Evolutionary conservation across 805 yeast genomes (phyloP).

Genomic region (Candida arabinofermentans): DNA sequence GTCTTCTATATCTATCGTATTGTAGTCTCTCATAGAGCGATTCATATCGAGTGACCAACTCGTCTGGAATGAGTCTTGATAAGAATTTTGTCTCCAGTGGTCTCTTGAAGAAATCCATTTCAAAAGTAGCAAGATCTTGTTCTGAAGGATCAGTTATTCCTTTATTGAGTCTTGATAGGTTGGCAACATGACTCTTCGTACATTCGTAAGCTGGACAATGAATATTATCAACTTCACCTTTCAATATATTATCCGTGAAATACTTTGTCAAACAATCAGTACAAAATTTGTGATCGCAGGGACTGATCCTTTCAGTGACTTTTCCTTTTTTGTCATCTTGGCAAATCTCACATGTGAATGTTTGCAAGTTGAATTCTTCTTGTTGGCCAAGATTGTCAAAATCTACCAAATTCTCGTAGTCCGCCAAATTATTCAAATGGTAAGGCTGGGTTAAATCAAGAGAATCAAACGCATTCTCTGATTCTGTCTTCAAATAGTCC

Average conservation of each 20-base stretch:
- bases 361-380: constrained; percentile 30
- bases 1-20: constrained; percentile 39
- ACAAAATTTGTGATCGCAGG: constrained; percentile 51
- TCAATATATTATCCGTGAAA: constrained; percentile 36
- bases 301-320: constrained; percentile 32
- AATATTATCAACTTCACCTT: constrained; percentile 47
- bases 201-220: constrained; percentile 59
- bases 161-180: constrained; percentile 12
- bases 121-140: constrained; percentile 30
- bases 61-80: constrained; percentile 24
- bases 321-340: constrained; percentile 45
- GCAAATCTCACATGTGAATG: constrained; percentile 56
- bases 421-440: neutral
- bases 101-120: constrained; percentile 36
- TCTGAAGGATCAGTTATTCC: constrained; percentile 2
- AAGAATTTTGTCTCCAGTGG: constrained; percentile 36
- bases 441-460: constrained; percentile 7
- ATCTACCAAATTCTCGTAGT: constrained; percentile 11
- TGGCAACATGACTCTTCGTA: constrained; percentile 26
- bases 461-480: constrained; percentile 14
- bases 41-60: constrained; percentile 35
- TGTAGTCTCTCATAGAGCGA: constrained; percentile 35
- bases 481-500: constrained; percentile 33
- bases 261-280: constrained; percentile 40
- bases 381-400: constrained; percentile 23